A percentile compares a stretch with the other conserved stretches of the same genome.
Evolutionary conservation across 192 early-diverging fungal species (phyloP).

Genomic region (Umbelopsis sp.): DNA sequence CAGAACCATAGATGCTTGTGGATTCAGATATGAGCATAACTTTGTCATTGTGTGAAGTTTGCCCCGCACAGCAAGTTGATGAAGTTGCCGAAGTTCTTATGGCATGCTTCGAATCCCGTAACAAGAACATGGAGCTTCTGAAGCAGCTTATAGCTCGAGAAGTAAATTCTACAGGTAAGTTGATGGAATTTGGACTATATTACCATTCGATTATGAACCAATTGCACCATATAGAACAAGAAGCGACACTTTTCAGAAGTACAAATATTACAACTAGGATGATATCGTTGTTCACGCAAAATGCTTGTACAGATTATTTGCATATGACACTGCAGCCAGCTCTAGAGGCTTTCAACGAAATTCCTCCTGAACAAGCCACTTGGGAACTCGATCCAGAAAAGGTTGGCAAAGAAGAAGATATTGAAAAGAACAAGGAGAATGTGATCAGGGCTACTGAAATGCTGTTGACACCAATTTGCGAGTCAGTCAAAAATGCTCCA

Average conservation of each 20-base stretch:
- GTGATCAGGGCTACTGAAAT: conserved; percentile 70
- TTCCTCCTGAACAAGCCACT: conserved; percentile 46
- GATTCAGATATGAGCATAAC: conserved; percentile 66
- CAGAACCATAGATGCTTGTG: conserved; percentile 43
- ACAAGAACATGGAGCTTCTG: conserved; percentile 60
- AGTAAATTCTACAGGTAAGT: conserved; percentile 68
- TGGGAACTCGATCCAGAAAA: conserved; percentile 91
- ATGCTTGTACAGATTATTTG: conserved; percentile 79
- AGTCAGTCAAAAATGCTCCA: conserved; percentile 68
- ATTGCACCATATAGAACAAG: conserved; percentile 25
- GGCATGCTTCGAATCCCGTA: conserved; percentile 67
- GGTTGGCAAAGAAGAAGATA: conserved; percentile 61
- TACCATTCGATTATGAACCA: background rate
- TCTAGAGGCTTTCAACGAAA: conserved; percentile 56
- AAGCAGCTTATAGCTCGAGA: conserved; percentile 70
- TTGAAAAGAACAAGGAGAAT: conserved; percentile 73
- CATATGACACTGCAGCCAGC: conserved; percentile 78
- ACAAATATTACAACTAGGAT: conserved; percentile 89
- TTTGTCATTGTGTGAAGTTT: conserved; percentile 75
- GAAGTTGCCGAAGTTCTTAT: conserved; percentile 72
- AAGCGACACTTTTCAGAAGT: conserved; percentile 84
- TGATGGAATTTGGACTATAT: background rate
- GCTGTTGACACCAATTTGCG: conserved; percentile 81
- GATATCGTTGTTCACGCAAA: conserved; percentile 77
- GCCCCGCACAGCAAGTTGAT: conserved; percentile 72